These are phyloP conservation scores for Phyllosticta citribraziliensis DNA, from an alignment of 2,329 filamentous ascomycete genomes.

Conservation along the genomic window DNA sequence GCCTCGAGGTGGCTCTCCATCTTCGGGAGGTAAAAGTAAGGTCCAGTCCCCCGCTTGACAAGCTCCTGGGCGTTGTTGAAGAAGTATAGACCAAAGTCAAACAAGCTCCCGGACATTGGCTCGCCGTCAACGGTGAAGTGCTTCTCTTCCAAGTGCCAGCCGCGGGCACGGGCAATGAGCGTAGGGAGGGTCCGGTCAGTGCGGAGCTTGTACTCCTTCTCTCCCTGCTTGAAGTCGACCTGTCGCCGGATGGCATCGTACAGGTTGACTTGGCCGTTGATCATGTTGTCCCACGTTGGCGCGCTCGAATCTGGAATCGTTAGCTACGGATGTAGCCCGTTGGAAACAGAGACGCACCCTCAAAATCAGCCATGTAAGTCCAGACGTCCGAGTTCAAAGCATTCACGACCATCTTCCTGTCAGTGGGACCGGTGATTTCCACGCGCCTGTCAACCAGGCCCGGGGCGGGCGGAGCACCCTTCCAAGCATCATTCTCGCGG, in stretches of 20 bases:
- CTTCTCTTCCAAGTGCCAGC: constrained; percentile 98
- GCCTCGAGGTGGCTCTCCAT: constrained; percentile 98
- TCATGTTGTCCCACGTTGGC: constrained; percentile 98
- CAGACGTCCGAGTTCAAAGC: constrained; percentile 91
- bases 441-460: constrained; percentile 88
- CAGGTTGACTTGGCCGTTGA: constrained; percentile 94
- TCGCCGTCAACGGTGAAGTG: constrained; percentile 93
- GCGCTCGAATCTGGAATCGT: constrained; percentile 67
- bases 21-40: constrained; percentile 97
- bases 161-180: constrained; percentile 85
- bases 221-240: constrained; percentile 90
- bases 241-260: constrained; percentile 91
- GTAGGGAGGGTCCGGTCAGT: constrained; percentile 81
- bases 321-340: neutral
- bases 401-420: constrained; percentile 98
- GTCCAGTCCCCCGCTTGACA: constrained; percentile 71
- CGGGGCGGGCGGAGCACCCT: constrained; percentile 79
- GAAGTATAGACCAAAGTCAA: constrained; percentile 98
- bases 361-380: constrained; percentile 99
- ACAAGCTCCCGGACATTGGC: constrained; percentile 83
- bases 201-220: constrained; percentile 95
- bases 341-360: constrained; percentile 53
- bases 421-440: constrained; percentile 94
- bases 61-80: constrained; percentile 94
- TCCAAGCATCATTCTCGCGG: constrained; percentile 90